phyloP scores from a whole-genome alignment of 768 basidiomycete species.

The Russula vinacea region DNA sequence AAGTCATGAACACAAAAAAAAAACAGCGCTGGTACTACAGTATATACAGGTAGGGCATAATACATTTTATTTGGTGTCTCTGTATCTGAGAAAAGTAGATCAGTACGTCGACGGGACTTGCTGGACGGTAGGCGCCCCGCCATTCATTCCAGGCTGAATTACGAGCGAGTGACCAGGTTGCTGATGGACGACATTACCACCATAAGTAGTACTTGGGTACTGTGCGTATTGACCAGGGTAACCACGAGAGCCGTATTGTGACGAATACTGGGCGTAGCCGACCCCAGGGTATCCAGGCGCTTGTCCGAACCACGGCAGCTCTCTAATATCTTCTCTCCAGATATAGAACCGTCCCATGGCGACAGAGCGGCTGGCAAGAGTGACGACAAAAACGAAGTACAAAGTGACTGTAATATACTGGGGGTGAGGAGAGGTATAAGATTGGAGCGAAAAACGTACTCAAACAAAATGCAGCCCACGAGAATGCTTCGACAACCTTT shows the following conservation, averaged over 20 bases:
- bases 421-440: neutral
- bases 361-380: constrained; percentile 23
- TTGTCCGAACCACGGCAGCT: constrained; percentile 30
- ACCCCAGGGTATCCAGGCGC: constrained; percentile 27
- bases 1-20: neutral
- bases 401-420: constrained; percentile 18
- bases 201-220: constrained; percentile 13
- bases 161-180: constrained; percentile 22
- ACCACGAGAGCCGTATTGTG: constrained; percentile 11
- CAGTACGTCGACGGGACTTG: constrained; percentile 6
- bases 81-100: neutral
- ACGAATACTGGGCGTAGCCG: constrained; percentile 16
- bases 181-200: constrained; percentile 21
- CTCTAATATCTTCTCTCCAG: constrained; percentile 28
- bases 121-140: constrained; percentile 14
- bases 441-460: constrained; percentile 13
- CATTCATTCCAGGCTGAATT: constrained; percentile 25
- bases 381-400: constrained; percentile 25
- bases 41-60: neutral
- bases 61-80: neutral
- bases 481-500: constrained; percentile 29
- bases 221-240: constrained; percentile 11
- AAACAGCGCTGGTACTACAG: neutral
- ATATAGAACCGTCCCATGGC: constrained; percentile 25
- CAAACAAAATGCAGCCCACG: constrained; percentile 28